These are phyloP conservation scores for Astrocystis sublimbata DNA, from an alignment of 495 filamentous ascomycete species.

Conservation along the genomic window DNA sequence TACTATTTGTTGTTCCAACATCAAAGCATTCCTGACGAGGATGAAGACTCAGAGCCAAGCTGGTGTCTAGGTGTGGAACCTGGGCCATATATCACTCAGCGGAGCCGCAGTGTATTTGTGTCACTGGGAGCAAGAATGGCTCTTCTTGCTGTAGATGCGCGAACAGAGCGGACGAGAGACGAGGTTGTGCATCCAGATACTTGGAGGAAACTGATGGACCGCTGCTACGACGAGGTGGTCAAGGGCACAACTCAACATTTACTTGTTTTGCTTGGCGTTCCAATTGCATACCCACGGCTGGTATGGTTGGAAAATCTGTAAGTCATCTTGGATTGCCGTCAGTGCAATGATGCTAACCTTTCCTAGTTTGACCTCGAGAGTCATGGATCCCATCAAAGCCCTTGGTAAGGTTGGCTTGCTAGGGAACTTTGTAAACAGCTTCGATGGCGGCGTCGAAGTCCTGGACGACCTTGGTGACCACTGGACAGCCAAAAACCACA, in stretches of 20 bases:
- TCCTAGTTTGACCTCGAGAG: conserved; percentile 73
- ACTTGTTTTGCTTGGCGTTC: conserved; percentile 80
- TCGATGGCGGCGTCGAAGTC: conserved; percentile 91
- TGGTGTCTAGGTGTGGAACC: conserved; percentile 80
- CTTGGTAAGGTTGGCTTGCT: conserved; percentile 80
- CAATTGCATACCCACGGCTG: conserved; percentile 90
- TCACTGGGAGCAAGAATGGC: conserved; percentile 73
- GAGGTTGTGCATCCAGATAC: conserved; percentile 79
- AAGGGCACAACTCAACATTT: conserved; percentile 86
- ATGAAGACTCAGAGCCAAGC: conserved; percentile 78
- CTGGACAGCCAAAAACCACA: conserved; percentile 95
- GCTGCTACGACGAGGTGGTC: conserved; percentile 75
- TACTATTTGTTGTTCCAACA: conserved; percentile 99
- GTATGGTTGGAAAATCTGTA: conserved; percentile 72
- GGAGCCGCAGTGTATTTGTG: conserved; percentile 85
- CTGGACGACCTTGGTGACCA: conserved; percentile 92
- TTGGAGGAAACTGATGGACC: conserved; percentile 81
- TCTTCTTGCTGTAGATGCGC: conserved; percentile 85
- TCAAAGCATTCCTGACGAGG: conserved; percentile 79
- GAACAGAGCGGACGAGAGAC: conserved; percentile 83
- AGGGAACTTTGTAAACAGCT: conserved; percentile 78
- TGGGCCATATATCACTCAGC: conserved; percentile 88
- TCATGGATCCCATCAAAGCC: conserved; percentile 85
- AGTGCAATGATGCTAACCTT: conserved; percentile 1
- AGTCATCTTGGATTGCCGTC: conserved; percentile 24